Percentiles rank a stretch among this genome's conserved stretches.
Evolutionary conservation across 2,329 filamentous ascomycete genomes (phyloP).

Genomic region (Lecanicillium sp.): DNA sequence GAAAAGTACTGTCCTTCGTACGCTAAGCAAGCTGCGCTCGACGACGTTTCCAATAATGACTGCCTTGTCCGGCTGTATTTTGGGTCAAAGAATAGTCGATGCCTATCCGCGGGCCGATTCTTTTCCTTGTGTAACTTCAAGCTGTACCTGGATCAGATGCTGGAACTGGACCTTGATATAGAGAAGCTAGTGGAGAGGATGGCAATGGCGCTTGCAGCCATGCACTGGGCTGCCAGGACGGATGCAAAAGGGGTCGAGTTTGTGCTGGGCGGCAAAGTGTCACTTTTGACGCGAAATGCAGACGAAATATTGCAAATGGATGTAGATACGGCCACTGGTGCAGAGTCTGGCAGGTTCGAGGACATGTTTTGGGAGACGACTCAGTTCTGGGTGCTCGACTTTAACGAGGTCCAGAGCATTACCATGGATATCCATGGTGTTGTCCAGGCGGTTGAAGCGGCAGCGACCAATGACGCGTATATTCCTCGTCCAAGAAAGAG

Average conservation of each 20-base stretch:
- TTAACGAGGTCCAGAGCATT: slow-evolving; percentile 19
- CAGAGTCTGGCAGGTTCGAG: not conserved
- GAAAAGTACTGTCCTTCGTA: slow-evolving; percentile 11
- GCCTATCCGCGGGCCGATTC: slow-evolving; percentile 6
- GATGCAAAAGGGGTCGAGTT: slow-evolving; percentile 25
- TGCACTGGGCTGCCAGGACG: slow-evolving; percentile 22
- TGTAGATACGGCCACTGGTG: no score
- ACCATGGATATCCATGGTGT: slow-evolving; percentile 15
- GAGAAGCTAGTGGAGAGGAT: slow-evolving; percentile 14
- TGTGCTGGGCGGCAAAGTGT: slow-evolving; percentile 16
- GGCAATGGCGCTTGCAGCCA: slow-evolving; percentile 18
- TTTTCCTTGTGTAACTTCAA: slow-evolving; percentile 23
- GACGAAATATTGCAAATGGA: no score
- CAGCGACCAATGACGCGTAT: slow-evolving; percentile 16
- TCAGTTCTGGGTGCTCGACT: slow-evolving; percentile 22
- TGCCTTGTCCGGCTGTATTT: slow-evolving; percentile 16
- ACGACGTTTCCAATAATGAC: slow-evolving; percentile 13
- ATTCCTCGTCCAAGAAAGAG: slow-evolving; percentile 11
- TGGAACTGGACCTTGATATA: slow-evolving; percentile 15
- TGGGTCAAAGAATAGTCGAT: slow-evolving; percentile 4
- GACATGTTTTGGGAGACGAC: slow-evolving; percentile 11
- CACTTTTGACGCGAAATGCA: not conserved
- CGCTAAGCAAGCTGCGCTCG: slow-evolving; percentile 5
- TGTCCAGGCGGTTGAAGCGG: slow-evolving; percentile 12
- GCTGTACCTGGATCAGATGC: slow-evolving; percentile 21